phyloP scores from a whole-genome alignment of 139 green algal species.

The Volvox reticuliferus region DNA sequence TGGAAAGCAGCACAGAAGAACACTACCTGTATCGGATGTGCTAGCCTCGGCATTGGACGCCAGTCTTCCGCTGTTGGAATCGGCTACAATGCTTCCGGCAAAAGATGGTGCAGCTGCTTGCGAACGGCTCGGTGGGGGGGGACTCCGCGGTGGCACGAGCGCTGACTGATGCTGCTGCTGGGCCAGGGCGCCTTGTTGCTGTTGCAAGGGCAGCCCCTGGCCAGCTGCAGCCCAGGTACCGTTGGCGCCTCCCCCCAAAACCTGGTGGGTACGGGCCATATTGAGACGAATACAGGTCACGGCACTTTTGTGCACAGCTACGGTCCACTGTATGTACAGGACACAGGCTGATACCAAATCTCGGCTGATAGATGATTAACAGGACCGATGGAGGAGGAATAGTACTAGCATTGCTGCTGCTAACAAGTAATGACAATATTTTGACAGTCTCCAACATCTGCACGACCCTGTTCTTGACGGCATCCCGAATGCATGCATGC shows the following conservation, averaged over 20 bases:
- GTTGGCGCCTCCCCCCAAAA: not conserved
- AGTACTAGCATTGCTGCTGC: too few species aligned
- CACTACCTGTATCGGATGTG: slow-evolving; percentile 26
- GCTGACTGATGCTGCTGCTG: not conserved
- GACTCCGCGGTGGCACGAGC: not conserved
- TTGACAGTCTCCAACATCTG: too few species aligned
- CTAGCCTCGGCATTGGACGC: slow-evolving; percentile 20
- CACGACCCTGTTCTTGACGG: too few species aligned
- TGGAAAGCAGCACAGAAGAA: too few species aligned
- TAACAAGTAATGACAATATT: too few species aligned
- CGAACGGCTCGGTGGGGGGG: slow-evolving; percentile 3
- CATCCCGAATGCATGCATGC: too few species aligned
- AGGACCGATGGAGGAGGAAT: too few species aligned
- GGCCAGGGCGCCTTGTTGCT: not conserved
- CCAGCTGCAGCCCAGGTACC: not conserved
- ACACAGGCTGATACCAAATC: too few species aligned
- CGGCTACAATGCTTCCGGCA: not conserved
- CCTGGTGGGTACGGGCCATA: not conserved
- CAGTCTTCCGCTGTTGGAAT: not conserved
- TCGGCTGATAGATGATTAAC: too few species aligned
- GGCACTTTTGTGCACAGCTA: too few species aligned
- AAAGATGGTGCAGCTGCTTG: not conserved
- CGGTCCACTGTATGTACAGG: too few species aligned
- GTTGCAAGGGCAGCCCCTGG: not conserved
- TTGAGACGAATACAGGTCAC: too few species aligned